Evolutionary conservation across 805 yeast species (phyloP), one percentile per base, ranked within the genome.

Genomic region (Candida caryicola): DNA sequence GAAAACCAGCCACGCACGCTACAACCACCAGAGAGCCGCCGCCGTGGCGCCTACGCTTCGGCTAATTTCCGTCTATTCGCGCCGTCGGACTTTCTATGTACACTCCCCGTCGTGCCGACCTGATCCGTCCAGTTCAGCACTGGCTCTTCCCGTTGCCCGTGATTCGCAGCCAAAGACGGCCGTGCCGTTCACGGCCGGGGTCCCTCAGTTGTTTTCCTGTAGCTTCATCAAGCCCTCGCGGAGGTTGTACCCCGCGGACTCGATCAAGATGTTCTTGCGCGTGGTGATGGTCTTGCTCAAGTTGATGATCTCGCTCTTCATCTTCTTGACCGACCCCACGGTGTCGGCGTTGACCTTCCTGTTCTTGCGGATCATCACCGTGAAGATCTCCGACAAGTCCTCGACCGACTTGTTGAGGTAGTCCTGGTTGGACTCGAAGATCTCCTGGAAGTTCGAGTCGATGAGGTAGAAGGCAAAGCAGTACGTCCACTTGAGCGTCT

Each of bases 401-500:
- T 86, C 95, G 9, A 84, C 87, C 0, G 85, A 77, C 41, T 71
- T 63, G 39, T 77, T 77, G 25, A 87, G 63, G 36, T 73, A 76
- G 36, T 71, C 77, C 58, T 86, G 95, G 52, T 80, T 80, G 40
- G 74, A 77, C 51, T 87, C 95, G 50, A 88, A 77, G 5, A 86
- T 73, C 26, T 72, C 69, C 7, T 82, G 75, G 39, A 74, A 73
- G 41, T 79, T 71, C 36, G 74, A 71, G 21, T 64, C 58, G 28
- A 69, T 72, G 23, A 88, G 66, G 55, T 81, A 86, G 53, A 65
- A 91, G 9, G 87, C 81, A 49, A 88, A 76, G 2, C 87, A 89
- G 61, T 86, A 90, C 0, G 96, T 79, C 97, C 98, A 93, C 66
- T 88, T 85, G 36, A 93, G 67, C 1, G 87, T 77, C 30, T 79